Conservation (phyloP, 495 filamentous ascomycete genomes). For the Letharia columbiana region DNA sequence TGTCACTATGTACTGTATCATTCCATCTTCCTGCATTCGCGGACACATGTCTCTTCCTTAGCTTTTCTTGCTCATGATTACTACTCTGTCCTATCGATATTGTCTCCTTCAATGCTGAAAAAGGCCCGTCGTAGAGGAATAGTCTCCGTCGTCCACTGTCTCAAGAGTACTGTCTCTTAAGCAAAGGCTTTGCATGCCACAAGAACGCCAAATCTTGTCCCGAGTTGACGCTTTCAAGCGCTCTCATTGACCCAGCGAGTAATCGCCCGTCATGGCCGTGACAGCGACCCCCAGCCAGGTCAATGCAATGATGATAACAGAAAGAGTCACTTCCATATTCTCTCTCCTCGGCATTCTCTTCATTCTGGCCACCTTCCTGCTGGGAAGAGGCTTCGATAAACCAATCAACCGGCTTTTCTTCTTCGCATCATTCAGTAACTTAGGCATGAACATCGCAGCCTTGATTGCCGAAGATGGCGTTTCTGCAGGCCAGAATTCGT, state of each 20-base stretch:
- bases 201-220: not conserved
- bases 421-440: slow-evolving; percentile 76
- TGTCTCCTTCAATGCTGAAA: not conserved
- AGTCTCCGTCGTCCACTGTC: not conserved
- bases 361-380: slow-evolving; percentile 62
- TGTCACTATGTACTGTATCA: no score
- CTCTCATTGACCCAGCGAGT: not conserved
- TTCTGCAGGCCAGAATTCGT: slow-evolving; percentile 33
- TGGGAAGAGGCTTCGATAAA: slow-evolving; percentile 57
- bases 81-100: not conserved
- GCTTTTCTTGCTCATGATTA: not conserved
- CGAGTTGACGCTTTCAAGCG: not conserved
- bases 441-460: slow-evolving; percentile 71
- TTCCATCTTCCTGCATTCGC: not conserved
- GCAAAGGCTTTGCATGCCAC: not conserved
- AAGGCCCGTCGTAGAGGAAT: not conserved
- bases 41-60: not conserved
- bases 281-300: slow-evolving; percentile 16
- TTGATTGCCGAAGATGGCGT: slow-evolving; percentile 58
- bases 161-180: not conserved
- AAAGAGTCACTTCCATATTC: slow-evolving; percentile 58
- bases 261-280: slow-evolving; percentile 12
- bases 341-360: slow-evolving; percentile 66
- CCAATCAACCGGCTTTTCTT: slow-evolving; percentile 87
- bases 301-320: slow-evolving; percentile 49